Percentiles rank a stretch among this genome's conserved stretches.
Evolutionary conservation across 257 asterid genomes (phyloP).

Genomic region (Mentha longifolia): DNA sequence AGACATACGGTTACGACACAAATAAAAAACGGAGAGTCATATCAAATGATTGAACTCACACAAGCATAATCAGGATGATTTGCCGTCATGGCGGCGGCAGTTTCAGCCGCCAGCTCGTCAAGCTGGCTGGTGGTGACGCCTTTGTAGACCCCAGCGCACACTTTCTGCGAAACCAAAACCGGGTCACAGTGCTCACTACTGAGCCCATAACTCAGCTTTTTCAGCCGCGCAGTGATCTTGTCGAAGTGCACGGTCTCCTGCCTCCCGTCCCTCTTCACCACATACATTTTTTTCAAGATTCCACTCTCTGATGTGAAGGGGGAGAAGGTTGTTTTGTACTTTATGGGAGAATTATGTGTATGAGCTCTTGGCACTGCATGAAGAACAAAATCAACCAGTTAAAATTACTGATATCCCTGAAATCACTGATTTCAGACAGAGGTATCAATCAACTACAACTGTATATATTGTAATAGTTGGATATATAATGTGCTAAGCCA

Average conservation of each 20-base stretch:
- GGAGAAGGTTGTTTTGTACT: too few relatives aligned
- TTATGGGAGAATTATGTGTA: too few relatives aligned
- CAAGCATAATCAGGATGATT: slow-evolving; percentile 96
- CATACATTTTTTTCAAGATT: slow-evolving; percentile 61
- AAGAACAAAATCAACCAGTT: too few relatives aligned
- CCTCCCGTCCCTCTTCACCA: slow-evolving; percentile 94
- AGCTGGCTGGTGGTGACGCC: slow-evolving; percentile 97
- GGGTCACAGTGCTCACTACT: slow-evolving; percentile 93
- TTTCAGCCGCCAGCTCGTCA: slow-evolving; percentile 97
- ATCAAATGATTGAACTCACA: slow-evolving; percentile 56
- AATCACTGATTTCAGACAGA: too few relatives aligned
- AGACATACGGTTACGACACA: too few relatives aligned
- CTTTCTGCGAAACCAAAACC: slow-evolving; percentile 84
- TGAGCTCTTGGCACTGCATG: too few relatives aligned
- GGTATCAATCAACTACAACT: too few relatives aligned
- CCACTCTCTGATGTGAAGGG: slow-evolving; percentile 15
- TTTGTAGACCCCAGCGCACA: slow-evolving; percentile 90
- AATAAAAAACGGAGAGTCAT: too few relatives aligned
- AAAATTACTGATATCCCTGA: too few relatives aligned
- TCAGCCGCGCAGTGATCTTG: slow-evolving; percentile 89
- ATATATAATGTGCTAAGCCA: too few relatives aligned
- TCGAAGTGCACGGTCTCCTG: slow-evolving; percentile 94
- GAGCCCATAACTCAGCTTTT: slow-evolving; percentile 89
- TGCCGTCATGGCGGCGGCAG: slow-evolving; percentile 93
- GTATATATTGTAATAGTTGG: too few relatives aligned